phyloP scores from a whole-genome alignment of 2,329 filamentous ascomycete genomes.

The Diaporthe sp. region DNA sequence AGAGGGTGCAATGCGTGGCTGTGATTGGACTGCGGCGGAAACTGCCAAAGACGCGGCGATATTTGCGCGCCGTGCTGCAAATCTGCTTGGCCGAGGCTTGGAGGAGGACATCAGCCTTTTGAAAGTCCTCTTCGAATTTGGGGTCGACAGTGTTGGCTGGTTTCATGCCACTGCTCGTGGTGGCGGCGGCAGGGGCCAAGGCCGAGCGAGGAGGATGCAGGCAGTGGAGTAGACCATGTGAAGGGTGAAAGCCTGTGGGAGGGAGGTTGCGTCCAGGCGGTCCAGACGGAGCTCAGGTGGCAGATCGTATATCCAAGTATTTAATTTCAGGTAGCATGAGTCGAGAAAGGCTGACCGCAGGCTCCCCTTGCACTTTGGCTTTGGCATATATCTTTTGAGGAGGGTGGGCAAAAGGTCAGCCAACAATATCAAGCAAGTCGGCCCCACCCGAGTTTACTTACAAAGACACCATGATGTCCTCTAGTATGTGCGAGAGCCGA shows the following conservation, averaged over 20 bases:
- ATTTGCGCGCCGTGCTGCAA: constrained; percentile 1
- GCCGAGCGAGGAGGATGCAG: background rate
- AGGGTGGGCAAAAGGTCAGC: background rate
- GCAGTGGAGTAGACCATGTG: constrained; percentile 13
- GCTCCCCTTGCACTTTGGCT: background rate
- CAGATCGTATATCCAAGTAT: background rate
- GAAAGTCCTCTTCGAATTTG: background rate
- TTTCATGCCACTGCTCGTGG: background rate
- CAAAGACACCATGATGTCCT: background rate
- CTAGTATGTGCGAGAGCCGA: background rate
- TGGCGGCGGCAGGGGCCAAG: background rate
- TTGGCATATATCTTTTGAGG: background rate
- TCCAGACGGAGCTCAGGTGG: background rate
- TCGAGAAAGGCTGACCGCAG: background rate
- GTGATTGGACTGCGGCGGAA: constrained; percentile 1
- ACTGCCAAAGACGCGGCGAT: background rate
- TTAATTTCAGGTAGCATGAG: background rate
- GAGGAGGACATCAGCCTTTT: background rate
- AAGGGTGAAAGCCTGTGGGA: background rate
- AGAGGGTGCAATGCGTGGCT: background rate
- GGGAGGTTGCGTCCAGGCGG: background rate
- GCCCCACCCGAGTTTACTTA: background rate
- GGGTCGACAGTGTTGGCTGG: background rate
- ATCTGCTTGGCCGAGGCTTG: background rate
- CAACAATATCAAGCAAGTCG: background rate